Base-by-base conservation (phyloP, 2,329 filamentous ascomycete genomes). In the Pyrenochaeta sp. region DNA sequence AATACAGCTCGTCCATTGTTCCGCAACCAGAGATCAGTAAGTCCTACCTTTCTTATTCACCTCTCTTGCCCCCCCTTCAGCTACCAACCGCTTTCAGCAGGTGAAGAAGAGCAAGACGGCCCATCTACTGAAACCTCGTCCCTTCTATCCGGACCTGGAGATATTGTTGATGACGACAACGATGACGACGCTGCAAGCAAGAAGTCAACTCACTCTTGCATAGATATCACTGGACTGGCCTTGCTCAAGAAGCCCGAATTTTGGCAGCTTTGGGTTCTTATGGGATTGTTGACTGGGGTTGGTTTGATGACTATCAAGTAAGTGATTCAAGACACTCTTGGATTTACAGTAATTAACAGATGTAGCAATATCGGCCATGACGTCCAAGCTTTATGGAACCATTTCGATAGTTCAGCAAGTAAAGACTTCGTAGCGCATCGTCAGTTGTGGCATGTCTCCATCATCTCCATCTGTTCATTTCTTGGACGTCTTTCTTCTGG, bases 251-350 rank as follows among this genome's bases (percentile, higher is more conserved):
- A 84, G 56, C 68, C 87, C 42, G 90, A 96, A 61, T 99, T 98
- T 76, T 98, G 93, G 92, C 90, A 96, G 69, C 79, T 96, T 23
- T 98, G 96, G 75, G 76, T 85, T 51, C 87, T 97, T 63, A 91
- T 99, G 84, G 92, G 89, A 33, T 85, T 97, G n/a, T 81, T 98
- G 58, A 92, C 92, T 4, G 95, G 95, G 46, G 90, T 97, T 66
- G 95, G 95, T 10, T 80, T 99, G 61, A 99, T 99, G 95, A 98
- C 94, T 0, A 99, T 99, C 78, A 99, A 99, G 92, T 96, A 82
- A 76, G 90, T 81, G 20, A 44, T 7, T 14, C 29, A 40, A 12
- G 47, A 10, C 10, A n/a, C 11, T 14, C 21, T 0, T 1, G 23
- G 9, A 10, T 20, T 31, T 5, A 15, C n/a, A 29, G 14, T 1